phyloP scores from a whole-genome alignment of 2,329 filamentous ascomycete species.

The Endocalyx cinctus region DNA sequence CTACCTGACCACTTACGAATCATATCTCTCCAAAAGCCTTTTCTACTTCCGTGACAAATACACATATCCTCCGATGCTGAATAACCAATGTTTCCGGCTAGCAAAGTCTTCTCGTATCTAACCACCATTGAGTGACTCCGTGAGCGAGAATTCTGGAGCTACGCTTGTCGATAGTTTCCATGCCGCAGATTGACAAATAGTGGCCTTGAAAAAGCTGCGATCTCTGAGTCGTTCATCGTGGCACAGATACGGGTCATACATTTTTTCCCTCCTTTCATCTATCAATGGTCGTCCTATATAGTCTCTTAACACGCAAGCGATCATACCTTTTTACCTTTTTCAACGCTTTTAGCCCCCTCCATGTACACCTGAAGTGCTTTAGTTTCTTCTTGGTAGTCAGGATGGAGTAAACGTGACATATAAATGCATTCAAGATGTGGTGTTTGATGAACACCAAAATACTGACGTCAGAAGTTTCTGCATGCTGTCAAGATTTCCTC shows the following conservation, averaged over 20 bases:
- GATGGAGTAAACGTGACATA: not conserved
- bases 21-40: no score
- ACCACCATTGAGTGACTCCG: constrained; percentile 30
- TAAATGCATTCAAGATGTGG: not conserved
- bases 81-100: constrained; percentile 41
- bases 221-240: constrained; percentile 48
- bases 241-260: constrained; percentile 67
- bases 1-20: constrained; percentile 14
- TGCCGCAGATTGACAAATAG: constrained; percentile 50
- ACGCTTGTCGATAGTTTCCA: constrained; percentile 52
- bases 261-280: constrained; percentile 12
- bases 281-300: not conserved
- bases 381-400: not conserved
- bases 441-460: not conserved
- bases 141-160: constrained; percentile 53
- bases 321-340: no score
- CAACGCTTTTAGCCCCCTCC: no score
- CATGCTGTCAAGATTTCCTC: not conserved
- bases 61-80: no score
- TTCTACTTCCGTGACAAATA: no score
- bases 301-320: constrained; percentile 1
- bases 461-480: not conserved
- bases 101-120: constrained; percentile 51
- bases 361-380: no score
- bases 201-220: constrained; percentile 60